Evolutionary conservation across 1,284 basidiomycete genomes (phyloP), one percentile per base, ranked within the genome.

Genomic region (Earliella scabrosa): DNA sequence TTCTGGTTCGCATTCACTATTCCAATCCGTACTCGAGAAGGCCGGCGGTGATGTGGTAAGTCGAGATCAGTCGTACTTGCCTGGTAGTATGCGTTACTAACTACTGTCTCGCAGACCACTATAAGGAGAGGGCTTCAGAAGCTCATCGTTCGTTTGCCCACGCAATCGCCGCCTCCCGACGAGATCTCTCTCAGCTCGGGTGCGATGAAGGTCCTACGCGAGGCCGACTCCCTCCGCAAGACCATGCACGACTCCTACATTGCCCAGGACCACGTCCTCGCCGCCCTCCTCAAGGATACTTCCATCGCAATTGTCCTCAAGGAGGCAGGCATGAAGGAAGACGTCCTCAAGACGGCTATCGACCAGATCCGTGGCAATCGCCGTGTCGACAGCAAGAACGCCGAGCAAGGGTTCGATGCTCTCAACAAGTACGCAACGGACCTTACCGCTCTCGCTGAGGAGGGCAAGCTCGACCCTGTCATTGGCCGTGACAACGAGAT

Each of bases 241-340:
- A 90, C 86, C 9, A 92, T 92, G 90, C 91, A 94, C 70, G 97
- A 98, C 73, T 87, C 90, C 6, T 98, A 90, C 73, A 91, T 98
- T 58, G 95, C 96, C 0, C 91, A 97, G 71, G 96, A 98, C 65
- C 80, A 87, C 68, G 71, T 92, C 18, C 69, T 87, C 27, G 76
- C 89, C 43, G 93, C 92, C 1, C 81, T 95, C 45, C 69, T 93
- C 59, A 87, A 92, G 63, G 92, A 95, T 60, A 56, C 84, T 1
- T 80, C 82, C 2, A 84, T 96, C 58, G 69, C 79, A 9, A 70
- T 78, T 31, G 71, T 92, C 8, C 74, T 97, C 63, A 94, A 93
- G 70, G 92, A 94, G 59, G 81, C 84, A 4, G 81, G 82, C 14
- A 78, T 95, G 11, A 93, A 85, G 0, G 86, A 90, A 56, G 84